Percentiles rank a stretch among this genome's conserved stretches.
phyloP scores from a whole-genome alignment of 345 rosid genomes.

The Aquilaria sinensis region DNA sequence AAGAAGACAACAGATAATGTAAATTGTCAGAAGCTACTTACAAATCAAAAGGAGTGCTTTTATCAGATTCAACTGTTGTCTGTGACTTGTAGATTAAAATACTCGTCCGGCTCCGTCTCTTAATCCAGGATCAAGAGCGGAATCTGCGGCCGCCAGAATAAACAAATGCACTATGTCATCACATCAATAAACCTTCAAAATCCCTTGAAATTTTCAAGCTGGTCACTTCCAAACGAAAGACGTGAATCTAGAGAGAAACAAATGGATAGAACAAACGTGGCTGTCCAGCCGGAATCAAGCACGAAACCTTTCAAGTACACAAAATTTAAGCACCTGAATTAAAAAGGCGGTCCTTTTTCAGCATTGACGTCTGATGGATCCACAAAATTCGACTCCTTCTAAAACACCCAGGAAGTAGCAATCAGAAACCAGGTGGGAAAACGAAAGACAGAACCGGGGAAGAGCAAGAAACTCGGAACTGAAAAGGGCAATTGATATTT shows the following conservation, averaged over 20 bases:
- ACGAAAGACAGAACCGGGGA: slow-evolving; percentile 2
- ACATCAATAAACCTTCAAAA: no score
- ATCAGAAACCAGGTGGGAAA: not conserved
- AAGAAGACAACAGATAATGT: no score
- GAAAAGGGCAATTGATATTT: not conserved
- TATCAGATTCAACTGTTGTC: slow-evolving; percentile 10
- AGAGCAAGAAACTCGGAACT: slow-evolving; percentile 12
- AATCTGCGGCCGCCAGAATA: slow-evolving; percentile 22
- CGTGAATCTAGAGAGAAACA: not conserved
- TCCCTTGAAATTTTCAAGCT: no score
- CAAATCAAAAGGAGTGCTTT: slow-evolving; percentile 11
- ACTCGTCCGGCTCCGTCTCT: slow-evolving; percentile 15
- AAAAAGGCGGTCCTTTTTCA: slow-evolving; percentile 7
- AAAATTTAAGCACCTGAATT: slow-evolving; percentile 14
- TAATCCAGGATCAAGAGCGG: slow-evolving; percentile 7
- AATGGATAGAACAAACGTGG: no score
- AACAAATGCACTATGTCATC: slow-evolving; percentile 15
- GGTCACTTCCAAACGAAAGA: no score
- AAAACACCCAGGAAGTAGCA: no score
- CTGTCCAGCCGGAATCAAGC: no score
- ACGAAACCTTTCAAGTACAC: not conserved
- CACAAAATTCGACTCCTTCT: slow-evolving; percentile 1
- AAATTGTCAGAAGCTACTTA: not conserved
- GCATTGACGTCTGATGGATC: slow-evolving; percentile 8
- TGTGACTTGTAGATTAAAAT: slow-evolving; percentile 12